A percentile compares a stretch with the other conserved stretches of the same genome.
Evolutionary conservation across 306 rosid genomes (phyloP).

Genomic region (Corylus heterophylla): DNA sequence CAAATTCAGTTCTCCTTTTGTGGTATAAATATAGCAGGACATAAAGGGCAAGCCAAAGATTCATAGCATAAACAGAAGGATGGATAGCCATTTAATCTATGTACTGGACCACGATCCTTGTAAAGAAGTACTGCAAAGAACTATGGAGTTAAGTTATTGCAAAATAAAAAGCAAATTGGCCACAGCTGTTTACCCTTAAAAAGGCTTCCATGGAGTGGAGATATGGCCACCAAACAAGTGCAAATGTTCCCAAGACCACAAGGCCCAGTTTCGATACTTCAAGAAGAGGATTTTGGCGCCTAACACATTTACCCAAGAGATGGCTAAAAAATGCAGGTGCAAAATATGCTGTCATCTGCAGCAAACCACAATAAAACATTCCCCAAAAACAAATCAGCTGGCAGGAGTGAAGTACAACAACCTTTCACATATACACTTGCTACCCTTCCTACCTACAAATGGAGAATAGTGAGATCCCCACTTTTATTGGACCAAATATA

Average conservation of each 20-base stretch:
- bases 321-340: constrained; percentile 95
- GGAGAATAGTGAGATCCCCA: no score
- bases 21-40: not conserved
- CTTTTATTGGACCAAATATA: no score
- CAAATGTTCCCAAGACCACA: constrained; percentile 71
- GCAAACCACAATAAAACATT: constrained; percentile 27
- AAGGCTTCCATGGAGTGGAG: constrained; percentile 61
- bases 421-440: not conserved
- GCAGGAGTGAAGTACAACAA: not conserved
- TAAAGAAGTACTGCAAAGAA: not conserved
- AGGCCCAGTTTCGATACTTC: constrained; percentile 78
- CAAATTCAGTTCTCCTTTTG: no score
- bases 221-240: constrained; percentile 88
- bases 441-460: no score
- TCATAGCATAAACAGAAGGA: not conserved
- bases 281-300: constrained; percentile 60
- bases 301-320: constrained; percentile 81
- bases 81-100: not conserved
- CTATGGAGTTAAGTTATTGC: not conserved
- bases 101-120: not conserved
- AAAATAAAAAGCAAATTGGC: not conserved
- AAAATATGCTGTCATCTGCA: constrained; percentile 89
- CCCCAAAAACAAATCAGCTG: not conserved
- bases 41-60: not conserved
- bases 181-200: constrained; percentile 52